Base-by-base conservation (phyloP, 768 basidiomycete genomes). In the Mycena epipterygia region DNA sequence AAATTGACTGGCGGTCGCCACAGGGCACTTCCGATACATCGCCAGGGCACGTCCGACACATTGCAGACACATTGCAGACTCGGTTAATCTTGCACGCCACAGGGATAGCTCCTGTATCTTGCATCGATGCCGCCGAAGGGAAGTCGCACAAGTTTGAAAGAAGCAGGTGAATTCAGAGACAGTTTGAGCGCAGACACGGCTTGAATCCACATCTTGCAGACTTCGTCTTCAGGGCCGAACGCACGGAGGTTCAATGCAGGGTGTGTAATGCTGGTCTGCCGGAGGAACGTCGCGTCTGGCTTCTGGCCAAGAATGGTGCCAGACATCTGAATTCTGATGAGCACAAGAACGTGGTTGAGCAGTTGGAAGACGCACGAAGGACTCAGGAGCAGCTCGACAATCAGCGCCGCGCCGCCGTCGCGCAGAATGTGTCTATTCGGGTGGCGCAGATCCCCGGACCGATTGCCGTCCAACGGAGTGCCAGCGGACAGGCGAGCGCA, bases 111-210 rank as follows among this genome's bases (percentile, higher is more conserved):
- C n/a, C n/a, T n/a, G n/a, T n/a, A n/a, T n/a, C n/a, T n/a, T n/a
- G n/a, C n/a, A n/a, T 57, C 57, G 17, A 58, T 58, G 57, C 57
- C 57, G 39, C 57, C 39, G 37, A 58, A 44, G 42, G n/a, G n/a
- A n/a, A n/a, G n/a, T n/a, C n/a, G 58, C 41, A 46, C 42, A n/a
- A 46, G n/a, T n/a, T 59, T 59, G 58, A 42, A 33, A 25, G 58
- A 59, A 2, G 21, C 23, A 44, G 58, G 60, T 48, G 33, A 35
- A 9, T 35, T 27, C 21, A 3, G 19, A n/a, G 33, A 2, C 30
- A n/a, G n/a, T n/a, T 61, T 17, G 27, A 16, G 60, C 16, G 19
- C 32, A 25, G 19, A 8, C 17, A 17, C 14, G 16, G 58, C 32
- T 61, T 35, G 33, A 1, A 3, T 13, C 12, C 21, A 39, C 2